Evolutionary conservation across 371 early-diverging fungal genomes (phyloP).

Genomic region (Actinomucor elegans): DNA sequence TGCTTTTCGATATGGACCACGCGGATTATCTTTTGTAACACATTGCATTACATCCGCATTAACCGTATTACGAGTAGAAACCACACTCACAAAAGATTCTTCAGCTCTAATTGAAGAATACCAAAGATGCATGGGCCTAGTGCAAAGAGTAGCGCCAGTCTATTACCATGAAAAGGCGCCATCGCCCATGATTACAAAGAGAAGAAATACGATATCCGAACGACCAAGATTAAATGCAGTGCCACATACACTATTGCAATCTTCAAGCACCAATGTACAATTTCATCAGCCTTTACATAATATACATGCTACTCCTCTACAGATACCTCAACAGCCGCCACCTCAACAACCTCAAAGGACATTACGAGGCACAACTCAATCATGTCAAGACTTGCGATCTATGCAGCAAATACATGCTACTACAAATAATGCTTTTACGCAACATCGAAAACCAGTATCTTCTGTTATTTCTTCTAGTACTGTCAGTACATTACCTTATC

Average conservation of each 20-base stretch:
- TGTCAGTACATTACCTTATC: slow-evolving; percentile 5
- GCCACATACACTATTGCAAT: slow-evolving; percentile 10
- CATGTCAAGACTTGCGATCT: slow-evolving; percentile 22
- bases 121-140: slow-evolving; percentile 19
- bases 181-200: not conserved
- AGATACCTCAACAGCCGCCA: slow-evolving; percentile 2
- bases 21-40: slow-evolving; percentile 38
- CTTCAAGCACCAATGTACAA: slow-evolving; percentile 13
- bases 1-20: slow-evolving; percentile 10
- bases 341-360: not conserved
- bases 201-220: slow-evolving; percentile 20
- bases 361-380: slow-evolving; percentile 18
- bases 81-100: slow-evolving; percentile 7
- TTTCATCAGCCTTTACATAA: slow-evolving; percentile 22
- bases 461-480: slow-evolving; percentile 19
- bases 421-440: not conserved
- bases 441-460: slow-evolving; percentile 13
- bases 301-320: slow-evolving; percentile 20
- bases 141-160: slow-evolving; percentile 16
- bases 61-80: slow-evolving; percentile 33
- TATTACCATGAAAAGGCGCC: not conserved
- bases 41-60: slow-evolving; percentile 40
- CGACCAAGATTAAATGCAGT: slow-evolving; percentile 4
- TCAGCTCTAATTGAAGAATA: slow-evolving; percentile 24
- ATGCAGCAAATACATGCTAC: slow-evolving; percentile 8